A percentile compares a stretch with the other conserved stretches of the same genome.
Conservation (phyloP, 75 land plant species). For the Pseudotsuga menziesii region DNA sequence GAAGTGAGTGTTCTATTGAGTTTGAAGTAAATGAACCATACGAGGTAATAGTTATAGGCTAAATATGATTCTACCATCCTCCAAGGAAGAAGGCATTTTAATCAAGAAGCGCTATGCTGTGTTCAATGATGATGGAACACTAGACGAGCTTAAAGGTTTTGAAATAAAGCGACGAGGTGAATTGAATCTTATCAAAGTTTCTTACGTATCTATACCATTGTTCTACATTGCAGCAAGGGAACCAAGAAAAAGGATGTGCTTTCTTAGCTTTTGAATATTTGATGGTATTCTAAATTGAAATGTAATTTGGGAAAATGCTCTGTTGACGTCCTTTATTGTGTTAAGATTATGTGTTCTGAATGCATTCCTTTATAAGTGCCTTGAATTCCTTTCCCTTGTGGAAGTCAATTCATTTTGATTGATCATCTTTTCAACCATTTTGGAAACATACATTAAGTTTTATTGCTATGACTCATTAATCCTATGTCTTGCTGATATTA, state of each 20-base stretch:
- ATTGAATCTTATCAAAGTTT: conserved; percentile 98
- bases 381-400: not conserved
- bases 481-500: not conserved
- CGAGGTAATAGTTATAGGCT: too few relatives aligned
- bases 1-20: too few relatives aligned
- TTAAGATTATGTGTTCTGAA: not conserved
- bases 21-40: too few relatives aligned
- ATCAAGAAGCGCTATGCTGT: conserved; percentile 99
- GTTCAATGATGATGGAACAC: conserved; percentile 94
- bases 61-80: conserved; percentile 99
- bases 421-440: not conserved
- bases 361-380: not conserved
- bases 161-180: conserved; percentile 99
- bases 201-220: conserved; percentile 57
- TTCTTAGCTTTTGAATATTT: not conserved
- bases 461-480: not conserved
- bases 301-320: not conserved
- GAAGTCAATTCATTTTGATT: not conserved
- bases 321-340: not conserved
- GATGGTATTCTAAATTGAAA: not conserved
- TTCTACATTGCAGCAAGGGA: not conserved
- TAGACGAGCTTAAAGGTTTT: conserved; percentile 98
- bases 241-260: not conserved
- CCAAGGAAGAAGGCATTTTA: conserved; percentile 96
- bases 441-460: too few relatives aligned